A percentile compares a stretch with the other conserved stretches of the same genome.
phyloP scores from a whole-genome alignment of 257 asterid species.

The Solanum raphanifolium region DNA sequence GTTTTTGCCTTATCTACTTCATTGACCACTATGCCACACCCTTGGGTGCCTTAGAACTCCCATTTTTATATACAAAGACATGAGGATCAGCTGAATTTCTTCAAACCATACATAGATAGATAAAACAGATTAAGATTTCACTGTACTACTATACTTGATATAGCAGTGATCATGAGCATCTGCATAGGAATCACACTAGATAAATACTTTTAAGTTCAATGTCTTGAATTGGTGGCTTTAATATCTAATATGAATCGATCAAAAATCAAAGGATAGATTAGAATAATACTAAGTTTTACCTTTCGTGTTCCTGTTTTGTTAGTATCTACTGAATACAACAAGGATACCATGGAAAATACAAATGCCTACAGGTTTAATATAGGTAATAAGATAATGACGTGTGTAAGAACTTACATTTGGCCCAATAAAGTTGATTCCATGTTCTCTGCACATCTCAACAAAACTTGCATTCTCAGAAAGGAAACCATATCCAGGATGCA shows the following conservation, averaged over 20 bases:
- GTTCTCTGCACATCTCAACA: constrained; percentile 93
- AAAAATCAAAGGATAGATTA: neutral
- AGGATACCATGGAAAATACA: neutral
- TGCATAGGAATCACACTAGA: neutral
- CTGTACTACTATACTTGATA: neutral
- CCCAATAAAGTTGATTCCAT: constrained; percentile 87
- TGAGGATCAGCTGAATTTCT: neutral
- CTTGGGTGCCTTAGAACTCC: neutral
- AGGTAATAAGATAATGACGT: neutral
- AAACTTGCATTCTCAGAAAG: constrained; percentile 93
- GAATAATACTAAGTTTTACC: neutral
- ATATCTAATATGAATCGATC: neutral
- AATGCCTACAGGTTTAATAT: neutral
- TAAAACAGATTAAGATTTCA: neutral
- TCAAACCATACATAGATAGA: neutral
- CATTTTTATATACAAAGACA: neutral
- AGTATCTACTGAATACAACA: neutral
- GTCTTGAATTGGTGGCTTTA: neutral
- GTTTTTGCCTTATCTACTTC: neutral
- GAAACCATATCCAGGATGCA: constrained; percentile 99
- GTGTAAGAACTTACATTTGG: constrained; percentile 63
- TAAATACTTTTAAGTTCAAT: neutral
- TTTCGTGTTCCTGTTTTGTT: neutral
- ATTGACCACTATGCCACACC: neutral
- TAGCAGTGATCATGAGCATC: neutral